Conservation (phyloP, 129 eudicot genomes). For the Pseudognaphalium luteoalbum region DNA sequence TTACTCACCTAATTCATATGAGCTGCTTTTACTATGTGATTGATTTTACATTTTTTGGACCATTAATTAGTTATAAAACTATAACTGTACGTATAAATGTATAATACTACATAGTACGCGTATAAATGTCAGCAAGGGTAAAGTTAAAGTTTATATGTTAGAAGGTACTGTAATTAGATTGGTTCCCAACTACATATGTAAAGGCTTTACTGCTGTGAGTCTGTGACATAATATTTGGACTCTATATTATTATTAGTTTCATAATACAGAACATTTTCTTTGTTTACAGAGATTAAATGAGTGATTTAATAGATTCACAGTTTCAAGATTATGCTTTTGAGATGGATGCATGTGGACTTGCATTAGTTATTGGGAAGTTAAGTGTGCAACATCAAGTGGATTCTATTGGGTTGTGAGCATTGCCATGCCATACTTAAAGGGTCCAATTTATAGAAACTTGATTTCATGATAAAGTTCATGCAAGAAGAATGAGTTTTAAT, state of each 20-base stretch:
- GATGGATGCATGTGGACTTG: slow-evolving; percentile 29
- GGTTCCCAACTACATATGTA: neutral
- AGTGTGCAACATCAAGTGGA: slow-evolving; percentile 31
- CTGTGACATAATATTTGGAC: neutral
- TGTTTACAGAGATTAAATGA: neutral
- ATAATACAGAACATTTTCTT: neutral
- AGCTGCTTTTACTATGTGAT: neutral
- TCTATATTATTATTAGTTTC: neutral
- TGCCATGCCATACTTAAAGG: slow-evolving; percentile 46
- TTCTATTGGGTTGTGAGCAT: slow-evolving; percentile 40
- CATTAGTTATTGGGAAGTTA: slow-evolving; percentile 32
- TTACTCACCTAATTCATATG: neutral
- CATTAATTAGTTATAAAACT: neutral
- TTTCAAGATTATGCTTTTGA: slow-evolving; percentile 22
- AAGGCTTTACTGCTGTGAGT: neutral
- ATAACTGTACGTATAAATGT: too few species aligned
- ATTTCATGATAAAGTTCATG: slow-evolving; percentile 29
- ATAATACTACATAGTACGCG: neutral
- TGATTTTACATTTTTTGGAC: neutral
- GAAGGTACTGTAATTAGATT: neutral
- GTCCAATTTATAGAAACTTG: slow-evolving; percentile 31
- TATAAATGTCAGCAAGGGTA: neutral
- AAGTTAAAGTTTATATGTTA: too few species aligned
- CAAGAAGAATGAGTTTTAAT: slow-evolving; percentile 23
- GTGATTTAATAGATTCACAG: slow-evolving; percentile 1